Conservation (phyloP, 495 filamentous ascomycete genomes). For the Letharia lupina region DNA sequence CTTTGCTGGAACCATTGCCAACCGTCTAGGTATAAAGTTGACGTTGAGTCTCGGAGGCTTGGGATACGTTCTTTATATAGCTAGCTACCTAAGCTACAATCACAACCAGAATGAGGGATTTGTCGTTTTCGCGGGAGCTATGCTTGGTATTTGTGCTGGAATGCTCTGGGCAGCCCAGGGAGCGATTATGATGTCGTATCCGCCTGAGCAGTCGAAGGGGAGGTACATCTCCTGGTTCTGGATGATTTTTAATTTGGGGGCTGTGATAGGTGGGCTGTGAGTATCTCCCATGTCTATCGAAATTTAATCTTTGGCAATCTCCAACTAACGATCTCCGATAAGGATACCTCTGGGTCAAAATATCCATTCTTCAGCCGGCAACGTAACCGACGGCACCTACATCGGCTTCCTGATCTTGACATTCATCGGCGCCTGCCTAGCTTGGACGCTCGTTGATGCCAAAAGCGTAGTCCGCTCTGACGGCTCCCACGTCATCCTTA, state of each 20-base stretch:
- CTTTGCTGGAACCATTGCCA: conserved; percentile 45
- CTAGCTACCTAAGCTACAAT: conserved; percentile 50
- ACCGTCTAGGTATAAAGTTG: conserved; percentile 37
- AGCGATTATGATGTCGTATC: conserved; percentile 48
- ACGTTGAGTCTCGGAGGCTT: conserved; percentile 39
- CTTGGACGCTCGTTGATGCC: conserved; percentile 48
- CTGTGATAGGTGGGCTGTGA: conserved; percentile 43
- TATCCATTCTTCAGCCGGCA: conserved; percentile 32
- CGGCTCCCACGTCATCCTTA: conserved; percentile 66
- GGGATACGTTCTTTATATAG: conserved; percentile 41
- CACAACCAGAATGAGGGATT: conserved; percentile 66
- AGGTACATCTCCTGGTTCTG: conserved; percentile 46
- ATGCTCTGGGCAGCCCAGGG: conserved; percentile 46
- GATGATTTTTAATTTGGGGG: conserved; percentile 47
- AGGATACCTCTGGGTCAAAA: conserved; percentile 50
- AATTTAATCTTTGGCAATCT: background rate
- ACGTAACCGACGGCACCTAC: conserved; percentile 43
- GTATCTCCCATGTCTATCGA: conserved; percentile 11
- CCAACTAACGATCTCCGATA: background rate
- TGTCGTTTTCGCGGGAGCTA: conserved; percentile 55
- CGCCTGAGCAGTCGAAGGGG: conserved; percentile 40
- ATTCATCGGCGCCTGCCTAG: conserved; percentile 49
- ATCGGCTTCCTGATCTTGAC: conserved; percentile 46
- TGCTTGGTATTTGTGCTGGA: conserved; percentile 42
- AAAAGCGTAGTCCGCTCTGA: conserved; percentile 64